phyloP scores from a whole-genome alignment of 148 eudicot genomes.

The Vaccinium darrowii region DNA sequence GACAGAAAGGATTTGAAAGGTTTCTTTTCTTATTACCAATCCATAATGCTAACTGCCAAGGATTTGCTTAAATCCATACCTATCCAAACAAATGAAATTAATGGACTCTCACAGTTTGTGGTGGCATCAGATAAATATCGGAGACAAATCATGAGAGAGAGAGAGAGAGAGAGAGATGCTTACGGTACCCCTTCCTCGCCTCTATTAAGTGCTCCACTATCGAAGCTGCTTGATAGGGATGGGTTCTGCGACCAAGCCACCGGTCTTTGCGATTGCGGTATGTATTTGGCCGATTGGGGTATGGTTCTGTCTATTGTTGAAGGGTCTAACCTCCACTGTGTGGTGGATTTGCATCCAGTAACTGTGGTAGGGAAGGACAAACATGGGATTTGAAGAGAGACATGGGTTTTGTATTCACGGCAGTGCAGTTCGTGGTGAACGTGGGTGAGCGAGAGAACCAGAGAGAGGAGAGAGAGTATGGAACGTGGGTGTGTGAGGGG shows the following conservation, averaged over 20 bases:
- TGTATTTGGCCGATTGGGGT: too few relatives aligned
- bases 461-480: too few relatives aligned
- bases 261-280: slow-evolving; percentile 64
- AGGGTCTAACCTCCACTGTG: too few relatives aligned
- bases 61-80: not conserved
- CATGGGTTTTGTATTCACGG: too few relatives aligned
- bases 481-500: too few relatives aligned
- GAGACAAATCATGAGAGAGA: not conserved
- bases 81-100: not conserved
- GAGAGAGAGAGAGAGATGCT: slow-evolving; percentile 26
- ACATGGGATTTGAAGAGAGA: too few relatives aligned
- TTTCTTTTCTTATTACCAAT: not conserved
- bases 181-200: slow-evolving; percentile 95
- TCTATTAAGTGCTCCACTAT: slow-evolving; percentile 86
- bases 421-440: too few relatives aligned
- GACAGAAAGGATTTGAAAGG: not conserved
- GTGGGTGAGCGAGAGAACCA: too few relatives aligned
- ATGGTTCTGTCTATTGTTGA: too few relatives aligned
- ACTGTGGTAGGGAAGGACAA: too few relatives aligned
- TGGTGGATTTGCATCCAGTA: too few relatives aligned
- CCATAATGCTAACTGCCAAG: not conserved
- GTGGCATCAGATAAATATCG: not conserved
- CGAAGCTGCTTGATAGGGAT: slow-evolving; percentile 74
- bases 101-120: not conserved
- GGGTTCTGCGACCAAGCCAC: slow-evolving; percentile 76